Evolutionary conservation across 2,329 filamentous ascomycete genomes (phyloP).

Genomic region (Sporothrix mexicana): DNA sequence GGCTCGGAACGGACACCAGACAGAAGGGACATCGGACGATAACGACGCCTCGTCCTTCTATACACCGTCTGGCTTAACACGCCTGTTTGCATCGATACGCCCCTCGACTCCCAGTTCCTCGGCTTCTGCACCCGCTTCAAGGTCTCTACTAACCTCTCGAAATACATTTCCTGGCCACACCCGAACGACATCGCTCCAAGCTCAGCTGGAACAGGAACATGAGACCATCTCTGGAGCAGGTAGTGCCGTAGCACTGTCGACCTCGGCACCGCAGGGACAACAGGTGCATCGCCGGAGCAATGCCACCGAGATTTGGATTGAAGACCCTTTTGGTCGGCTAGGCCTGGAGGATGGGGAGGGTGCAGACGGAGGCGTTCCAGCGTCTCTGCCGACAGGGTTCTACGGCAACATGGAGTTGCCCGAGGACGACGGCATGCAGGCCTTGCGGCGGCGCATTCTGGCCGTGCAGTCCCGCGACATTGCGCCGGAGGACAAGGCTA

Average conservation of each 20-base stretch:
- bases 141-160: background rate
- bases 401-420: conserved; percentile 56
- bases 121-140: background rate
- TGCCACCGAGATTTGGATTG: background rate
- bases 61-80: background rate
- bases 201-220: conserved; percentile 10
- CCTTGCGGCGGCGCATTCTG: conserved; percentile 70
- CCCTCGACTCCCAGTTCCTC: background rate
- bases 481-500: conserved; percentile 69
- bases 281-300: background rate
- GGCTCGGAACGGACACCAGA: conserved; percentile 31
- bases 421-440: conserved; percentile 79
- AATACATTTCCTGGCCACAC: conserved; percentile 25
- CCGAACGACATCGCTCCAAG: conserved; percentile 29
- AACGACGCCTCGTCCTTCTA: background rate
- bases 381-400: conserved; percentile 32
- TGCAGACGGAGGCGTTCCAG: background rate
- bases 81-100: background rate
- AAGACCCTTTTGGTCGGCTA: background rate
- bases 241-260: background rate
- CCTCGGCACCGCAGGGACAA: conserved; percentile 4
- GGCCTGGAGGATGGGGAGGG: background rate
- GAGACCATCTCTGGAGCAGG: background rate
- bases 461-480: conserved; percentile 68
- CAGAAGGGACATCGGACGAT: background rate